Percentiles rank a stretch among this genome's conserved stretches.
These are phyloP conservation scores for Allium fistulosum DNA, from an alignment of 106 monocot species.

Conservation along the genomic window DNA sequence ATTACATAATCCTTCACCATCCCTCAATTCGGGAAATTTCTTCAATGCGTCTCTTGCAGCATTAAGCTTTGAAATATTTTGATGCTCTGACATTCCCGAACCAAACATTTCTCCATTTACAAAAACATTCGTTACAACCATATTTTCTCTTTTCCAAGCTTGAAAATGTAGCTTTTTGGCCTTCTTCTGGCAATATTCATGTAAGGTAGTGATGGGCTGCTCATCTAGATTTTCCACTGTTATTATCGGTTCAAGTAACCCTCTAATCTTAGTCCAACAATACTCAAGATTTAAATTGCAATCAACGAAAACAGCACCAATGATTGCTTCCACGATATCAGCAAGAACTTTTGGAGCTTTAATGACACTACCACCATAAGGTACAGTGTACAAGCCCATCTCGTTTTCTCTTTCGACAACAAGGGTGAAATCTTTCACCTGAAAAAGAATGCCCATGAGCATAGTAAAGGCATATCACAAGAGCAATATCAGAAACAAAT, in stretches of 20 bases:
- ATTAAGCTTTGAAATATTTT: constrained; percentile 48
- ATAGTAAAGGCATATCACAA: too few relatives aligned
- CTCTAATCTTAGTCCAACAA: constrained; percentile 41
- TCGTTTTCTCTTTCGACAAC: constrained; percentile 15
- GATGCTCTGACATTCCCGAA: constrained; percentile 35
- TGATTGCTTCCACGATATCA: constrained; percentile 53
- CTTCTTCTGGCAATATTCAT: constrained; percentile 50
- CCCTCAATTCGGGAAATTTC: constrained; percentile 12
- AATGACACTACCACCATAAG: constrained; percentile 25
- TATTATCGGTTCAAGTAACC: constrained; percentile 57
- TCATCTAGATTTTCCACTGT: constrained; percentile 35
- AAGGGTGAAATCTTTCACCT: constrained; percentile 28
- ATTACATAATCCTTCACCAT: not conserved
- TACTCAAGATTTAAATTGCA: constrained; percentile 37
- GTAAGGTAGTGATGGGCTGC: constrained; percentile 48
- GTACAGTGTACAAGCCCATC: constrained; percentile 3
- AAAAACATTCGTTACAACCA: constrained; percentile 27
- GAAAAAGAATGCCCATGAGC: not conserved
- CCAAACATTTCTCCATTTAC: constrained; percentile 41
- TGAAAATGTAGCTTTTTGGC: constrained; percentile 23
- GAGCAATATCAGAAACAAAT: too few relatives aligned
- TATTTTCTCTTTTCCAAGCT: constrained; percentile 20
- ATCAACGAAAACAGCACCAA: constrained; percentile 50
- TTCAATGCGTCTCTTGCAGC: constrained; percentile 53
- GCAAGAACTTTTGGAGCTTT: constrained; percentile 59